Percentiles rank a stretch among this genome's conserved stretches.
phyloP scores from a whole-genome alignment of 2,329 filamentous ascomycete genomes.

The Fusarium piperis region DNA sequence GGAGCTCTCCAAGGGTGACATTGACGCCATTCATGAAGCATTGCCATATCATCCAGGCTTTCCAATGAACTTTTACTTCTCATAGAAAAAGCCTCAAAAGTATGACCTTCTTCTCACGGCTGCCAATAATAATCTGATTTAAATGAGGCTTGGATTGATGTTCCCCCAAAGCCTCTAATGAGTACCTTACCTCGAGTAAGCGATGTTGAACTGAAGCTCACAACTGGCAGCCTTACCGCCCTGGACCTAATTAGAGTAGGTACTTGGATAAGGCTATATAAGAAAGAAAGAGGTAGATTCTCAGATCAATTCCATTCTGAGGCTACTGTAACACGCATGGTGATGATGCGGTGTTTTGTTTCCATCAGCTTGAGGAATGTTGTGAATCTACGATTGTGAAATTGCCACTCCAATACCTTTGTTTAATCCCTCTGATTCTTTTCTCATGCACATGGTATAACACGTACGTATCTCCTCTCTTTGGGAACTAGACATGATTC shows the following conservation, averaged over 20 bases:
- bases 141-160: conserved; percentile 24
- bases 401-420: not conserved
- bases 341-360: not conserved
- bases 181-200: not conserved
- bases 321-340: not conserved
- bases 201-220: not conserved
- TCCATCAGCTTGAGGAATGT: not conserved
- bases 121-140: conserved; percentile 1
- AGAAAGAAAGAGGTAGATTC: not conserved
- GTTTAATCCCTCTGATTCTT: not conserved
- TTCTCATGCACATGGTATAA: not conserved
- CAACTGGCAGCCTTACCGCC: not conserved
- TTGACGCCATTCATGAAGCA: conserved; percentile 10
- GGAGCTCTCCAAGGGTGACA: not conserved
- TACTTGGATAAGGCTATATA: not conserved
- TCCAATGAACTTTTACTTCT: conserved; percentile 16
- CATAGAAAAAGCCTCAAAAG: not conserved
- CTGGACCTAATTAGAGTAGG: not conserved
- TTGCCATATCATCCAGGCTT: conserved; percentile 2
- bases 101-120: conserved; percentile 13
- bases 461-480: not conserved
- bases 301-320: not conserved
- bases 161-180: conserved; percentile 14
- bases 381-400: too few species aligned
- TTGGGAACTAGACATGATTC: not conserved